Base-by-base conservation (phyloP, 345 rosid species). In the Populus nigra region DNA sequence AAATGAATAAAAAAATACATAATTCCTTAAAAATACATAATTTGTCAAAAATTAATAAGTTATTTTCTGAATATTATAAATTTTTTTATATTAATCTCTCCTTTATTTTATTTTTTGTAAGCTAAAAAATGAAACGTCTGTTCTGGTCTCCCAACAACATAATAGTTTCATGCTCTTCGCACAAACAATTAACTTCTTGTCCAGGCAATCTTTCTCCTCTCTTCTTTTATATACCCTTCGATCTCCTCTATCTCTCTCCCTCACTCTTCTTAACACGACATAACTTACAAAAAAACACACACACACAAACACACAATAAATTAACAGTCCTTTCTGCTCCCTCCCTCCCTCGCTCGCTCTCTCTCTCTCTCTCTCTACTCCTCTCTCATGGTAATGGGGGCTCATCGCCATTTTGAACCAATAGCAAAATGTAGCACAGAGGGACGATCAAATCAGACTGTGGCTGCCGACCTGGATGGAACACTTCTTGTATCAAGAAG, bases 381-480 rank as follows among this genome's bases (percentile, higher is more conserved):
- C 36, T 23, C 29, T n/a, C 63, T 17, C 25, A 74, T 75, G 77
- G 81, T 67, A 69, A 91, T 90, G 99, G 94, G 88, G 27, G 87
- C 88, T 74, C 80, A 76, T 27, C 85, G 75, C 71, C 86, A 72
- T 53, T 95, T 95, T 75, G 83, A 89, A 7, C 81, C 86, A 3
- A 81, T 95, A 81, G 39, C 88, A 7, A 86, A 84, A 22, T 93
- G 93, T 17, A 80, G 81, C 80, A 74, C 76, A 31, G 86, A 89
- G 59, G 96, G 91, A 1, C 78, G 98, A 66, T 88, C 96, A 15
- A 81, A 85, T 77, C 98, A 95, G 68, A 87, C 97, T 36, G 94
- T 91, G 61, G 96, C 90, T 1, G 88, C 99, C 0, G 97, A 89
- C 79, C 86, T 95, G 1, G 94, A 92, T 16, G 99, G 99, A 33